phyloP scores from a whole-genome alignment of 2,329 filamentous ascomycete genomes.

The Calcarisporium arbuscula region DNA sequence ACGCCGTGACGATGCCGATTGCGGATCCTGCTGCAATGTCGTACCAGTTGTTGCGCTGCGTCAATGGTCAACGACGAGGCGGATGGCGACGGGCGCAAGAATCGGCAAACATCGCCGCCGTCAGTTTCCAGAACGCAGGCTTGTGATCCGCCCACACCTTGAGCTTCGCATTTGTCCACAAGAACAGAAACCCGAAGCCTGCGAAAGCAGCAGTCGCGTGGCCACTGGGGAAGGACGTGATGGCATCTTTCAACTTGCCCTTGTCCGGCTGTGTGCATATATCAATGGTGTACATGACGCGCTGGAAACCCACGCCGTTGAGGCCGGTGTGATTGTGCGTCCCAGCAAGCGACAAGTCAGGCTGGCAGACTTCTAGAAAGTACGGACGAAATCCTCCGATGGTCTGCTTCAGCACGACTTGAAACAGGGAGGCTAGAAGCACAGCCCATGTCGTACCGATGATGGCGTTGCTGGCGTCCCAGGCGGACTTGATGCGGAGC shows the following conservation, averaged over 20 bases:
- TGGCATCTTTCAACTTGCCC: slow-evolving; percentile 50
- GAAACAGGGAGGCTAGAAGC: slow-evolving; percentile 54
- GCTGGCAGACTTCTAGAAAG: slow-evolving; percentile 59
- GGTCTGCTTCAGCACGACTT: slow-evolving; percentile 60
- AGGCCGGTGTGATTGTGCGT: slow-evolving; percentile 33
- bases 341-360: slow-evolving; percentile 38
- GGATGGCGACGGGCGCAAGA: slow-evolving; percentile 52
- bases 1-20: slow-evolving; percentile 58
- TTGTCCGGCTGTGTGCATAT: slow-evolving; percentile 53
- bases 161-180: slow-evolving; percentile 67
- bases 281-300: slow-evolving; percentile 57
- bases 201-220: slow-evolving; percentile 61
- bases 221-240: slow-evolving; percentile 63
- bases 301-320: slow-evolving; percentile 43
- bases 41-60: slow-evolving; percentile 63
- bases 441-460: slow-evolving; percentile 56
- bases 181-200: slow-evolving; percentile 55
- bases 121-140: slow-evolving; percentile 60
- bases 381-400: slow-evolving; percentile 59
- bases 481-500: slow-evolving; percentile 49
- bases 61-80: slow-evolving; percentile 58
- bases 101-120: slow-evolving; percentile 52
- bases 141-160: slow-evolving; percentile 64
- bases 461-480: slow-evolving; percentile 56
- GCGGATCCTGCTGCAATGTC: slow-evolving; percentile 58